Evolutionary conservation across 345 rosid genomes (phyloP).

Genomic region (Firmiana major): DNA sequence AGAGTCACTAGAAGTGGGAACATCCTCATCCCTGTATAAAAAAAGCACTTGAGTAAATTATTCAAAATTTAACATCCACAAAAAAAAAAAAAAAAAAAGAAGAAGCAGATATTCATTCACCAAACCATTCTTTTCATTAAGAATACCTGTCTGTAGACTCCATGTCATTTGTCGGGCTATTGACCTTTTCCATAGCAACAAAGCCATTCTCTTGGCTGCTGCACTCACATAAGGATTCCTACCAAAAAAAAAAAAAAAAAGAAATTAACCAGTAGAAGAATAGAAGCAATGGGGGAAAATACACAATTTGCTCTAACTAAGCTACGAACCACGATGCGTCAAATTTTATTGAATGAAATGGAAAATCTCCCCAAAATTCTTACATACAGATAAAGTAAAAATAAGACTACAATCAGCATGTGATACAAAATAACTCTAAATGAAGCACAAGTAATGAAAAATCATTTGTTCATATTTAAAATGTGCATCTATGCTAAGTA

Average conservation of each 20-base stretch:
- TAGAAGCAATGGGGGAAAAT: neutral
- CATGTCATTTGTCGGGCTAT: conserved; percentile 25
- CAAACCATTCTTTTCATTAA: conserved; percentile 14
- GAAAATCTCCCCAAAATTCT: neutral
- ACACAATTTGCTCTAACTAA: neutral
- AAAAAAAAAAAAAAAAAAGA: neutral
- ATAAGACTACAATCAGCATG: neutral
- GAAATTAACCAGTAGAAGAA: neutral
- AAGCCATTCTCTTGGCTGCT: conserved; percentile 55
- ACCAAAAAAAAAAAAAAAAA: conserved; percentile 12
- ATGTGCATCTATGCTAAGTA: neutral
- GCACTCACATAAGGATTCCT: conserved; percentile 57
- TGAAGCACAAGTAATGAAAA: neutral
- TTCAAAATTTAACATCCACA: neutral
- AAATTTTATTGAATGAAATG: neutral
- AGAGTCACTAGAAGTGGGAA: conserved; percentile 35
- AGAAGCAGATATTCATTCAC: too few species aligned
- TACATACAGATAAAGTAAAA: neutral
- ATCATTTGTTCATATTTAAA: neutral
- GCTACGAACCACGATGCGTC: neutral
- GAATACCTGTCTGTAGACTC: conserved; percentile 52
- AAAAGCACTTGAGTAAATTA: conserved; percentile 21
- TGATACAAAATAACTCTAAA: neutral
- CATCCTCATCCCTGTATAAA: conserved; percentile 46
- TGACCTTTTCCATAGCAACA: conserved; percentile 39